A percentile compares a stretch with the other conserved stretches of the same genome.
Conservation (phyloP, 2,329 filamentous ascomycete species). For the Microcyclosporella mali region DNA sequence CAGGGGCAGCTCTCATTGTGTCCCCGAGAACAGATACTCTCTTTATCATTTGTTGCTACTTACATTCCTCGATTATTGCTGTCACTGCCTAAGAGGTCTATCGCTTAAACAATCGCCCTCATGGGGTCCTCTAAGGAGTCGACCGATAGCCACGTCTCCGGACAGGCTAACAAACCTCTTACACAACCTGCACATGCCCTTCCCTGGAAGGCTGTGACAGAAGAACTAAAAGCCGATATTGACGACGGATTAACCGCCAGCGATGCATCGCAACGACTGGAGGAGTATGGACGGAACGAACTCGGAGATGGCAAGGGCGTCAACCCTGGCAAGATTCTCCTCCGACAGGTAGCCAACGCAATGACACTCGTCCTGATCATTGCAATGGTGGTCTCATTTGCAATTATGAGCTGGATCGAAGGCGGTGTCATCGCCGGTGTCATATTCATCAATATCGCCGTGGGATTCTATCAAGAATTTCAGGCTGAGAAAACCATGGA, state of each 20-base stretch:
- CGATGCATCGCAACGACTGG: slow-evolving; percentile 54
- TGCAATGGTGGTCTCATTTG: slow-evolving; percentile 45
- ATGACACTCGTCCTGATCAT: slow-evolving; percentile 61
- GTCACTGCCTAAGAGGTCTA: not conserved
- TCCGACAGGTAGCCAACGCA: slow-evolving; percentile 68
- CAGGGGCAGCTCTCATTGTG: too few species aligned
- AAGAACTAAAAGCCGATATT: slow-evolving; percentile 56
- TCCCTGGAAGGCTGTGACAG: slow-evolving; percentile 46
- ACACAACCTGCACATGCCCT: slow-evolving; percentile 59
- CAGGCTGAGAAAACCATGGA: slow-evolving; percentile 47
- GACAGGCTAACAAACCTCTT: slow-evolving; percentile 45
- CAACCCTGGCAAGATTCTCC: slow-evolving; percentile 63
- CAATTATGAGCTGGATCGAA: slow-evolving; percentile 43
- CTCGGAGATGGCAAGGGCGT: slow-evolving; percentile 63
- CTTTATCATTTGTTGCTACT: too few species aligned
- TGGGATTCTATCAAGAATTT: slow-evolving; percentile 44
- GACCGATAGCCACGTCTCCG: slow-evolving; percentile 25
- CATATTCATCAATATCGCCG: slow-evolving; percentile 40
- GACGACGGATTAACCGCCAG: slow-evolving; percentile 60
- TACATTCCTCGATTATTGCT: not conserved
- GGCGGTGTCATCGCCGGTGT: slow-evolving; percentile 44
- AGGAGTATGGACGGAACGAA: slow-evolving; percentile 61
- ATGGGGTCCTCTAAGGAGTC: slow-evolving; percentile 3
- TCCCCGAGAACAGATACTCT: not conserved
- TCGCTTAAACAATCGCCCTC: slow-evolving; percentile 35